Percentiles rank a stretch among this genome's conserved stretches.
These are phyloP conservation scores for Monilinia vaccinii-corymbosi DNA, from an alignment of 2,329 filamentous ascomycete genomes.

Conservation along the genomic window DNA sequence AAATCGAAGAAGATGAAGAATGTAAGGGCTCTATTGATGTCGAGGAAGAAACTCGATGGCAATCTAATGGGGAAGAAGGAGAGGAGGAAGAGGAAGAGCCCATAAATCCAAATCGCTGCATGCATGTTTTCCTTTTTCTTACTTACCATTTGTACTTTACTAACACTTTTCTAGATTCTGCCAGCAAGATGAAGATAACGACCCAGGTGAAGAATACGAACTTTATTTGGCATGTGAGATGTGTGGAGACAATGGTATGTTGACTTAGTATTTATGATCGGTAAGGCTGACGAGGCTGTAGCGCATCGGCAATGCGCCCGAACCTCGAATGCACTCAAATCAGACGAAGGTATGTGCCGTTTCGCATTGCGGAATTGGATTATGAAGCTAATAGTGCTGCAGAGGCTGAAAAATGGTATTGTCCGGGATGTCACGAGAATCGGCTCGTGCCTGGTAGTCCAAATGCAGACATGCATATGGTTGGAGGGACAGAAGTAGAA, in stretches of 20 bases:
- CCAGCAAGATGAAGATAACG: constrained; percentile 71
- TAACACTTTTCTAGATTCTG: constrained; percentile 58
- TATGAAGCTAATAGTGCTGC: constrained; percentile 22
- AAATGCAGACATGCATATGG: constrained; percentile 12
- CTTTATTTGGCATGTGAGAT: constrained; percentile 65
- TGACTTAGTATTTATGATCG: constrained; percentile 15
- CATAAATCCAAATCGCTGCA: constrained; percentile 49
- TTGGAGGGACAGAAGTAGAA: constrained; percentile 9
- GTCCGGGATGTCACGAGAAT: constrained; percentile 41
- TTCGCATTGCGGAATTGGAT: background rate
- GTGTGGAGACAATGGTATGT: constrained; percentile 78
- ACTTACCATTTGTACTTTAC: background rate
- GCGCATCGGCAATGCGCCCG: constrained; percentile 88
- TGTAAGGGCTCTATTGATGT: constrained; percentile 49
- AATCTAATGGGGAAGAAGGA: constrained; percentile 38
- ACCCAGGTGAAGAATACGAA: constrained; percentile 74
- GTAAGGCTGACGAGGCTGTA: constrained; percentile 42
- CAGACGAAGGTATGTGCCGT: constrained; percentile 48
- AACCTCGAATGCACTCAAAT: constrained; percentile 53
- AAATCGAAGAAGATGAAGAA: constrained; percentile 38
- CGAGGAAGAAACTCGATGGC: constrained; percentile 47
- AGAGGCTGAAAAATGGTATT: constrained; percentile 52
- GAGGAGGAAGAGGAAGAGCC: constrained; percentile 46
- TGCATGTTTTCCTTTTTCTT: constrained; percentile 40
- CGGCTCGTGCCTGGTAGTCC: constrained; percentile 35